Evolutionary conservation across 1,284 basidiomycete species (phyloP).

Genomic region (Porphyrellus sp.): DNA sequence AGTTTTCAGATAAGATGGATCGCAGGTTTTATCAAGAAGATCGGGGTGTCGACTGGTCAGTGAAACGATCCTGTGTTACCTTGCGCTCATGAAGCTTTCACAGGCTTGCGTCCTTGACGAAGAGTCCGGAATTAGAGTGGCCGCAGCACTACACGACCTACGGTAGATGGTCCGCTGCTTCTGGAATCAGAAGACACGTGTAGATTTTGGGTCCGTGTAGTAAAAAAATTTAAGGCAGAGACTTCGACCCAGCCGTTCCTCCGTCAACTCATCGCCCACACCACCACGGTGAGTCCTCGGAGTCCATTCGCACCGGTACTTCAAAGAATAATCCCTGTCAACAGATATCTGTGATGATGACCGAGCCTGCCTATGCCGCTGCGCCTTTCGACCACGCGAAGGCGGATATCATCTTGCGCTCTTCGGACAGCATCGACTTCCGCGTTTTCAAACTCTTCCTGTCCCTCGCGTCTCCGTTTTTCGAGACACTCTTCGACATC

Average conservation of each 20-base stretch:
- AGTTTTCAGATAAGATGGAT: neutral
- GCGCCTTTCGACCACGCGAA: slow-evolving; percentile 24
- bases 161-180: neutral
- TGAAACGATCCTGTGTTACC: too few relatives aligned
- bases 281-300: neutral
- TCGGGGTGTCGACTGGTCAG: neutral
- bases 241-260: neutral
- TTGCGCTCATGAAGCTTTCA: neutral
- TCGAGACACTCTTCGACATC: neutral
- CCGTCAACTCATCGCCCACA: neutral
- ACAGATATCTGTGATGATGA: neutral
- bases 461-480: slow-evolving; percentile 14
- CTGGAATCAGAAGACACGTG: neutral
- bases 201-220: neutral
- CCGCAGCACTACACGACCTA: neutral
- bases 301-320: neutral
- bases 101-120: neutral
- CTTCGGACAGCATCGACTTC: slow-evolving; percentile 40
- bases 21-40: neutral
- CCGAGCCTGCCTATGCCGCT: slow-evolving; percentile 2
- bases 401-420: slow-evolving; percentile 34
- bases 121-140: neutral
- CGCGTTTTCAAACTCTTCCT: slow-evolving; percentile 19
- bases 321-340: neutral
- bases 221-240: neutral